phyloP scores from a whole-genome alignment of 164 flowering plant genomes.

The Kalanchoe fedtschenkoi region DNA sequence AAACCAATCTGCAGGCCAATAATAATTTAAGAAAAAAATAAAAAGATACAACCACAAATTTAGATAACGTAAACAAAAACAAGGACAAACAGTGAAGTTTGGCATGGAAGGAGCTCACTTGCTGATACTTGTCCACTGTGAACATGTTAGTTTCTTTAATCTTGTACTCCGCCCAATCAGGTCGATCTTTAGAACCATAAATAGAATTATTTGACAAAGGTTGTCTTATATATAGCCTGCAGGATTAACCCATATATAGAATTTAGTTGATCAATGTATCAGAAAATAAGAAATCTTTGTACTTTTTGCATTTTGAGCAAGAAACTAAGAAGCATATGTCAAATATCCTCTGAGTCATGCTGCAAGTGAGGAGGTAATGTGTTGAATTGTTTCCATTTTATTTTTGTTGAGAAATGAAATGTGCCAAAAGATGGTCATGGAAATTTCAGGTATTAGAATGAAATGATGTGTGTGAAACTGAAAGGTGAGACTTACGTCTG shows the following conservation, averaged over 20 bases:
- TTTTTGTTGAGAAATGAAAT: not conserved
- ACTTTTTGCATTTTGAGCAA: not conserved
- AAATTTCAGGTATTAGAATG: not conserved
- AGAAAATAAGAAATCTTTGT: not conserved
- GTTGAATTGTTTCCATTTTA: not conserved
- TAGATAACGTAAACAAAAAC: not conserved
- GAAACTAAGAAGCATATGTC: not conserved
- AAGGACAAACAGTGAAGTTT: not conserved
- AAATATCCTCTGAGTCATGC: not conserved
- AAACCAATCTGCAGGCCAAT: conserved; percentile 83
- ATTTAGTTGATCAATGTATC: not conserved
- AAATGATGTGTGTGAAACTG: not conserved
- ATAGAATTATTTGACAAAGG: conserved; percentile 48
- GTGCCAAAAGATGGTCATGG: not conserved
- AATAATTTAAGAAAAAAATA: conserved; percentile 23
- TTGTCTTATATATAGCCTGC: conserved; percentile 79
- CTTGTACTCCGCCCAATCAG: conserved; percentile 92
- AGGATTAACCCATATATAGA: conserved; percentile 4
- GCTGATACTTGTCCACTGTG: conserved; percentile 92
- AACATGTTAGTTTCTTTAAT: conserved; percentile 93
- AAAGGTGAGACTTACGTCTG: conserved; percentile 55
- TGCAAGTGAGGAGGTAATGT: not conserved
- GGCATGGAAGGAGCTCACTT: conserved; percentile 38
- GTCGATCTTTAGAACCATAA: conserved; percentile 38
- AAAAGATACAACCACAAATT: not conserved